Base-by-base conservation (phyloP, 2,329 filamentous ascomycete species). In the Thelonectria blattea region DNA sequence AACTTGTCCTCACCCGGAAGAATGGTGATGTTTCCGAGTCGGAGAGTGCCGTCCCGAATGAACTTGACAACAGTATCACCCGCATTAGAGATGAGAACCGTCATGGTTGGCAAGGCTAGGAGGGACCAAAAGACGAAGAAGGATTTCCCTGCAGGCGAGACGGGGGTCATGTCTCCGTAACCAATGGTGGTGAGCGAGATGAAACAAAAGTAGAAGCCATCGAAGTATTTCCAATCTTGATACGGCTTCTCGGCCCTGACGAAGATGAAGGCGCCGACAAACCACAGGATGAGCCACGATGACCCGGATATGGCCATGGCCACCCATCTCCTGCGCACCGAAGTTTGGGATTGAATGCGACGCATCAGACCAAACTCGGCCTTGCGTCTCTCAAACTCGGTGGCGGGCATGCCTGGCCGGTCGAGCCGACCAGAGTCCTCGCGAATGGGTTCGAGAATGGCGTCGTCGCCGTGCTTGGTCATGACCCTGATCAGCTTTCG, bases 91-190 rank as follows among this genome's bases (percentile, higher is more conserved):
- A 96, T 91, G 12, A 97, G 83, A 17, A 96, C 88, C 0, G 93
- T 96, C 84, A 93, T 93, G 2, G 91, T 93, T 0, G 93, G 93
- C 3, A 97, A 82, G 0, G 93, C 92, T 24, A 97, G 83, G 1
- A 97, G 75, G 14, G 89, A 91, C 93, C 93, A 97, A 57, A 97
- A 88, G n/a, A 97, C 91, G 69, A 96, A 97, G 73, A 97, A 96
- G 0, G 91, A 87, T 56, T 91, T 88, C 1, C 91, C 92, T 0
- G 88, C 84, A 64, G 93, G 93, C 2, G 89, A 91, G n/a, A 87
- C 80, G 0, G 92, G 92, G 1, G 88, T 87, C 5, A 89, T 75
- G 65, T 96, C 92, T 3, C 93, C 93, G 68, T 96, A 97, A 1
- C 93, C 93, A 39, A 97, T 91, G 0, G 93, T 97, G 2, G 93